Percentiles rank a stretch among this genome's conserved stretches.
phyloP scores from a whole-genome alignment of 305 asterid species.

The Fraxinus sp. region DNA sequence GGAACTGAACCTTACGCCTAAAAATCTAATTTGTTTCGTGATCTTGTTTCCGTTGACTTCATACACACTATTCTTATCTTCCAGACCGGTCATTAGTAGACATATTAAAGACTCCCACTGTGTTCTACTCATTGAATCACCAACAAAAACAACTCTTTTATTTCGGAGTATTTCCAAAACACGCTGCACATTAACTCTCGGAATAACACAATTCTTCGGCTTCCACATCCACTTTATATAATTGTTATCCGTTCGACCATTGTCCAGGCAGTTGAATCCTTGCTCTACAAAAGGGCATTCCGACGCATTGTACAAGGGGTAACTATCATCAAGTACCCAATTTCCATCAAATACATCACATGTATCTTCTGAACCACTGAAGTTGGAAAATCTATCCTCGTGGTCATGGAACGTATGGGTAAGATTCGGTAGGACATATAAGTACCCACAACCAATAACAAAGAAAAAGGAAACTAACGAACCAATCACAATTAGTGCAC shows the following conservation, averaged over 20 bases:
- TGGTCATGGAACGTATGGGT: conserved; percentile 44
- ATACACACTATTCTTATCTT: conserved; percentile 59
- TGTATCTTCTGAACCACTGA: conserved; percentile 28
- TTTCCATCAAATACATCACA: conserved; percentile 66
- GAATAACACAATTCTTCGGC: conserved; percentile 57
- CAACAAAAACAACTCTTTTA: conserved; percentile 70
- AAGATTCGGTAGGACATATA: conserved; percentile 61
- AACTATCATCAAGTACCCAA: conserved; percentile 57
- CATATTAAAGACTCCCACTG: conserved; percentile 86
- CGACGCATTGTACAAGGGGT: conserved; percentile 69
- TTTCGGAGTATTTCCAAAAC: conserved; percentile 49
- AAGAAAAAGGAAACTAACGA: conserved; percentile 49
- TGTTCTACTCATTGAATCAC: conserved; percentile 81
- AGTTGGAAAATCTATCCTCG: conserved; percentile 32
- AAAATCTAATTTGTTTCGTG: conserved; percentile 58
- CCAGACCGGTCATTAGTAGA: conserved; percentile 65
- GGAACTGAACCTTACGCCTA: conserved; percentile 65
- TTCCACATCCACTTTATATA: conserved; percentile 74
- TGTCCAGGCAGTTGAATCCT: conserved; percentile 66
- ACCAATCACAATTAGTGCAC: conserved; percentile 37
- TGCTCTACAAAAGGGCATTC: conserved; percentile 70
- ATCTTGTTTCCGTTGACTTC: conserved; percentile 61
- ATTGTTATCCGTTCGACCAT: conserved; percentile 53
- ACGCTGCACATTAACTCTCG: conserved; percentile 40
- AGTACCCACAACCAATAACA: conserved; percentile 55